A percentile compares a stretch with the other conserved stretches of the same genome.
These are phyloP conservation scores for Fraxinus excelsior DNA, from an alignment of 257 asterid species.

Conservation along the genomic window DNA sequence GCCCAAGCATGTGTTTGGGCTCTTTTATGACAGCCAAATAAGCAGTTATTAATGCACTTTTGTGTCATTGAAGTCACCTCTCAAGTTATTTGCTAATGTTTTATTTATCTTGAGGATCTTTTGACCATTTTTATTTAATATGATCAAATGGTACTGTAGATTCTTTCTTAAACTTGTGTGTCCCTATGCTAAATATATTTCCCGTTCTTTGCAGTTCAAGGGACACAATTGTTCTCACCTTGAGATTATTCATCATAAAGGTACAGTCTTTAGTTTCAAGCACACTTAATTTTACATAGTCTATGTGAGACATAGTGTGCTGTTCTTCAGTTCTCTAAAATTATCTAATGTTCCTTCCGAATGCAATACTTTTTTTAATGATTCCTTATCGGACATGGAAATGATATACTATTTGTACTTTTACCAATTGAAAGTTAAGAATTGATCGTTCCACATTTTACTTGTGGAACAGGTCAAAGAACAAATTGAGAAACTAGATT, in stretches of 20 bases:
- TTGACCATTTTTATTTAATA: background rate
- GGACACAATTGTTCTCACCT: slow-evolving; percentile 84
- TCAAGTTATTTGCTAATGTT: background rate
- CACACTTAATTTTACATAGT: slow-evolving; percentile 4
- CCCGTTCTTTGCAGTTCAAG: slow-evolving; percentile 65
- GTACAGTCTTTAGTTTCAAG: slow-evolving; percentile 39
- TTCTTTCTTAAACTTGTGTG: background rate
- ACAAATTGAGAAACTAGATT: background rate
- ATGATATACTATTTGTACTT: background rate
- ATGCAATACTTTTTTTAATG: background rate
- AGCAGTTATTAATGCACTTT: background rate
- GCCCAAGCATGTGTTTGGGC: background rate
- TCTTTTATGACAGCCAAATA: background rate
- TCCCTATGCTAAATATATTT: background rate
- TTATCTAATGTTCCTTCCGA: background rate
- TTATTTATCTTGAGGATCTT: background rate
- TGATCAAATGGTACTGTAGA: background rate
- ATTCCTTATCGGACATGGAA: background rate
- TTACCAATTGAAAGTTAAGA: background rate
- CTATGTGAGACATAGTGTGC: background rate
- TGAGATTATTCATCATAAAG: slow-evolving; percentile 70
- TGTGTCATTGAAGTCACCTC: background rate
- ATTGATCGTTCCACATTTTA: background rate
- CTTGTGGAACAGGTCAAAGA: background rate
- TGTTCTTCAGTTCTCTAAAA: background rate